Percentiles rank a stretch among this genome's conserved stretches.
These are phyloP conservation scores for Orobanche coerulescens DNA, from an alignment of 257 asterid genomes.

Conservation along the genomic window DNA sequence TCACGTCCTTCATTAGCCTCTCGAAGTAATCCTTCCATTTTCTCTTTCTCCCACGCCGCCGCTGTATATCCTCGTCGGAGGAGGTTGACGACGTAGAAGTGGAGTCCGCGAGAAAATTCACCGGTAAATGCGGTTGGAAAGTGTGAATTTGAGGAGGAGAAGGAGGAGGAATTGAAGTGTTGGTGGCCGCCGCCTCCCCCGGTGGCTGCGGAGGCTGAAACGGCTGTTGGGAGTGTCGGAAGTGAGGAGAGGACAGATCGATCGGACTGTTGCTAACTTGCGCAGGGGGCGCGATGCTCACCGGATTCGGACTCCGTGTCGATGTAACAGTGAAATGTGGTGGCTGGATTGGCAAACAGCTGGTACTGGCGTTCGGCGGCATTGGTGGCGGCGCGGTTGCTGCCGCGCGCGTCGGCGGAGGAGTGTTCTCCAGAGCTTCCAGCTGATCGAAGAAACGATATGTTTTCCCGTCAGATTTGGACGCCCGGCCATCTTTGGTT, in stretches of 20 bases:
- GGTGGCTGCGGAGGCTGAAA: conserved; percentile 17
- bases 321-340: conserved; percentile 47
- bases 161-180: conserved; percentile 22
- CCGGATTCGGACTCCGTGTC: conserved; percentile 36
- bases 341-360: conserved; percentile 17
- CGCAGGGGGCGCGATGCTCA: conserved; percentile 20
- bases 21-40: conserved; percentile 64
- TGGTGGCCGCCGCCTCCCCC: conserved; percentile 14
- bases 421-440: conserved; percentile 48
- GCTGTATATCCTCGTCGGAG: conserved; percentile 55
- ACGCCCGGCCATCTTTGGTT: conserved; percentile 73
- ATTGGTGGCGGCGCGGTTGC: conserved; percentile 22
- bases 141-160: conserved; percentile 19
- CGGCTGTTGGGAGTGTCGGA: neutral
- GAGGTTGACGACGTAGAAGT: conserved; percentile 70
- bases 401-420: conserved; percentile 18
- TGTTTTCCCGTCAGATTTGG: conserved; percentile 67
- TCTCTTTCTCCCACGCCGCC: conserved; percentile 57
- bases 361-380: neutral
- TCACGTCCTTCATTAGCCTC: conserved; percentile 48
- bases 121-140: neutral
- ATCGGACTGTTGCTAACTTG: neutral
- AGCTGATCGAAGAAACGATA: conserved; percentile 76
- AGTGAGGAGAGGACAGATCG: too few relatives aligned
- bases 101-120: conserved; percentile 29